These are phyloP conservation scores for Thuja plicata DNA, from an alignment of 83 land plant genomes.

Conservation along the genomic window DNA sequence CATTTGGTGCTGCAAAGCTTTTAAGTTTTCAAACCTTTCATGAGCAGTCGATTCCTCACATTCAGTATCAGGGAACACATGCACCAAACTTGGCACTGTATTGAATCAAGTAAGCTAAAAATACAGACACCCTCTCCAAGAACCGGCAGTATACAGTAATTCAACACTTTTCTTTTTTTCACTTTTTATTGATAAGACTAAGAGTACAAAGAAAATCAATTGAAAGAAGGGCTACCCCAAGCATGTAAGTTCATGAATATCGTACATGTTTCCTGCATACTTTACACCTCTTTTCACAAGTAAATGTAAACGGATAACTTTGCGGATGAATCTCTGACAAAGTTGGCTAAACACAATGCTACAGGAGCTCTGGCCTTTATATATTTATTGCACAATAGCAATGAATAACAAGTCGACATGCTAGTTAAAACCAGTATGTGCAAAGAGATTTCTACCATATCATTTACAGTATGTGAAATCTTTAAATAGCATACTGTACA, in stretches of 20 bases:
- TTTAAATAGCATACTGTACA: conserved; percentile 17
- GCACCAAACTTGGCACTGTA: neutral
- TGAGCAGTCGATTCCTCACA: too few relatives aligned
- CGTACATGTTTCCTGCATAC: neutral
- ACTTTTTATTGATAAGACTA: too few relatives aligned
- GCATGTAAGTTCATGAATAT: neutral
- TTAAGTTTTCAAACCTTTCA: too few relatives aligned
- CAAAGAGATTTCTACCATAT: neutral
- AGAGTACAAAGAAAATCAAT: neutral
- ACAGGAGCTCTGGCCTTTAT: neutral
- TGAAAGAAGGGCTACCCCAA: neutral
- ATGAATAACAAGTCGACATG: neutral
- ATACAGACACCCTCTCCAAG: neutral
- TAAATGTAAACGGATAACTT: neutral
- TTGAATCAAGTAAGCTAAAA: neutral
- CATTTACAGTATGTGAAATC: neutral
- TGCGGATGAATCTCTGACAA: neutral
- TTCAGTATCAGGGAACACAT: neutral
- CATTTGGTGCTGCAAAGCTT: too few relatives aligned
- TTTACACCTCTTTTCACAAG: neutral
- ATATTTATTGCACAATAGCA: neutral
- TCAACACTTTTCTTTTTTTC: neutral
- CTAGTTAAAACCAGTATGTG: neutral
- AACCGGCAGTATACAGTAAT: neutral
- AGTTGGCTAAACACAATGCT: neutral